Evolutionary conservation across 352 stramenopile species (phyloP).

Genomic region (Globisporangium paroecandrum): DNA sequence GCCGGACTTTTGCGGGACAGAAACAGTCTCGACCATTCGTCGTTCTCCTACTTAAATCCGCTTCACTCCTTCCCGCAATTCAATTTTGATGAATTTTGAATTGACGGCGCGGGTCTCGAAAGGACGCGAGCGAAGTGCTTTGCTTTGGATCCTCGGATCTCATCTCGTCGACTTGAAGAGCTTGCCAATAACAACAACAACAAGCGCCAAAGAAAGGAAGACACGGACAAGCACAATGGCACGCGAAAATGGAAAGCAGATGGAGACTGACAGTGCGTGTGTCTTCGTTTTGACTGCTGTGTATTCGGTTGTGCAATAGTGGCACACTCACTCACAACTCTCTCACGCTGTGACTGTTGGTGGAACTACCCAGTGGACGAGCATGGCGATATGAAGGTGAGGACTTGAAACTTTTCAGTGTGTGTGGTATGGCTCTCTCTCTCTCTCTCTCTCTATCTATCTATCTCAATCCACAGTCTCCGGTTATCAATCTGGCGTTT

Average conservation of each 20-base stretch:
- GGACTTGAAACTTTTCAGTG: background rate
- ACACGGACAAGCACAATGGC: conserved; percentile 24
- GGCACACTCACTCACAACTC: background rate
- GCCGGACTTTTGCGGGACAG: too few species aligned
- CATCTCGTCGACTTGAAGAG: too few species aligned
- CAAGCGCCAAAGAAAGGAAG: background rate
- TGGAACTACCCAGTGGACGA: conserved; percentile 60
- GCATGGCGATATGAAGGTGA: conserved; percentile 78
- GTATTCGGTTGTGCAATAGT: background rate
- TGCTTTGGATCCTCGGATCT: too few species aligned
- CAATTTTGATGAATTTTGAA: conserved; percentile 2
- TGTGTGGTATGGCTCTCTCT: background rate
- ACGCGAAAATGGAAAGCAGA: conserved; percentile 70
- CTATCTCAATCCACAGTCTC: background rate
- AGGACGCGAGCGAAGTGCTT: background rate
- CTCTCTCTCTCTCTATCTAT: too few species aligned
- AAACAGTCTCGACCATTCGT: too few species aligned
- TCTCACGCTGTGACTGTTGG: background rate
- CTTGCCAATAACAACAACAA: too few species aligned
- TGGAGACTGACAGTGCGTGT: conserved; percentile 75
- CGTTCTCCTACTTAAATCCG: too few species aligned
- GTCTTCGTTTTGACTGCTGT: background rate
- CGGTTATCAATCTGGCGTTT: background rate
- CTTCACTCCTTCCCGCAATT: background rate
- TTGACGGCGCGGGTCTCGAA: background rate